phyloP scores from a whole-genome alignment of 208 protist species.

The Leishmania braziliensis region DNA sequence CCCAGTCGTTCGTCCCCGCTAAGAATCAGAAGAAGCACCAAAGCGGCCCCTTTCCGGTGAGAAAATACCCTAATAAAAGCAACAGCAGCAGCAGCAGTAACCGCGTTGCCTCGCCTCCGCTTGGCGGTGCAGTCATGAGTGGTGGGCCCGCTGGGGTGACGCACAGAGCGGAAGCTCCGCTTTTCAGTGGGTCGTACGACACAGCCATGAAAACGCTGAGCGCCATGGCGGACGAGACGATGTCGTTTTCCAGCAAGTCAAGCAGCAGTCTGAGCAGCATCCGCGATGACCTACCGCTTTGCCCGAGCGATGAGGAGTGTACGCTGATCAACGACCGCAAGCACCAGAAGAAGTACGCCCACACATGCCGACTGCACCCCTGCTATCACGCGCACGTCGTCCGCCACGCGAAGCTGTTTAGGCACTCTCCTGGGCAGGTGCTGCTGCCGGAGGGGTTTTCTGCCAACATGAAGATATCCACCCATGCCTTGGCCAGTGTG shows the following conservation, averaged over 20 bases:
- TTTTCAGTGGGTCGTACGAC: constrained; percentile 14
- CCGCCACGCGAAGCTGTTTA: constrained; percentile 79
- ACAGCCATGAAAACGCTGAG: constrained; percentile 19
- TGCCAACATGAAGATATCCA: constrained; percentile 52
- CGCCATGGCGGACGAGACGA: constrained; percentile 37
- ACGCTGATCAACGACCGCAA: constrained; percentile 79
- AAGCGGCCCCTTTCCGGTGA: background rate
- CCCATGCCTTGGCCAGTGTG: constrained; percentile 69
- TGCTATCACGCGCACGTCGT: constrained; percentile 85
- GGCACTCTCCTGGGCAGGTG: constrained; percentile 77
- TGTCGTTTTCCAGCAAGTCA: constrained; percentile 49
- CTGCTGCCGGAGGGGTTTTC: constrained; percentile 47
- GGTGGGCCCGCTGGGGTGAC: background rate
- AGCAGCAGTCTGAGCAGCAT: constrained; percentile 71
- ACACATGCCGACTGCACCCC: constrained; percentile 87
- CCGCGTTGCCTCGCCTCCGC: constrained; percentile 1
- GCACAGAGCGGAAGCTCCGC: background rate
- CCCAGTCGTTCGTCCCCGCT: constrained; percentile 14
- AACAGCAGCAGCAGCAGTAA: constrained; percentile 19
- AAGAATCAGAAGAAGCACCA: constrained; percentile 18
- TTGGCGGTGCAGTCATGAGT: background rate
- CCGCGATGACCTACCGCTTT: constrained; percentile 66
- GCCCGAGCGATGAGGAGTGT: constrained; percentile 75
- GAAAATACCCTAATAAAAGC: background rate
- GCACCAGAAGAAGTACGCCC: constrained; percentile 81